A percentile compares a stretch with the other conserved stretches of the same genome.
These are phyloP conservation scores for Fusarium siculi DNA, from an alignment of 2,329 filamentous ascomycete species.

Conservation along the genomic window DNA sequence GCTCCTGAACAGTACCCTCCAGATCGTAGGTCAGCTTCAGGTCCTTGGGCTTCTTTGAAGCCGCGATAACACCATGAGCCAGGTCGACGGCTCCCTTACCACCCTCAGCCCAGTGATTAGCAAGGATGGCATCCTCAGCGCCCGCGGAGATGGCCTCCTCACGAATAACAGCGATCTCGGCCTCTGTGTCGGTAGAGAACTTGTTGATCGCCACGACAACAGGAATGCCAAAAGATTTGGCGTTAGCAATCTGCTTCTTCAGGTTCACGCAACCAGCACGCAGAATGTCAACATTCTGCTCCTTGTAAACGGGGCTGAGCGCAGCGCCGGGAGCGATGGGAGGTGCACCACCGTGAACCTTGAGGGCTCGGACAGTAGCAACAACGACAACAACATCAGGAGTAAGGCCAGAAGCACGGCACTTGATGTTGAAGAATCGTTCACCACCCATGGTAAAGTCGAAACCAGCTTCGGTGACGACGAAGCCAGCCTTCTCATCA, in stretches of 20 bases:
- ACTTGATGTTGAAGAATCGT: constrained; percentile 99
- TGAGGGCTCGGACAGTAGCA: constrained; percentile 92
- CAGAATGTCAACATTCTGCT: constrained; percentile 93
- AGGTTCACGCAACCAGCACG: constrained; percentile 93
- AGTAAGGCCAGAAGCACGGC: constrained; percentile 89
- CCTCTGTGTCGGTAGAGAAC: constrained; percentile 92
- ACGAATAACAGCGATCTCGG: constrained; percentile 87
- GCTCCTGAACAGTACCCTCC: constrained; percentile 82
- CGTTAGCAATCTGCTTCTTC: constrained; percentile 93
- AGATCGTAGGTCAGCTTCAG: constrained; percentile 89
- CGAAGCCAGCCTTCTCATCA: constrained; percentile 85
- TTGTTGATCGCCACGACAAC: constrained; percentile 98
- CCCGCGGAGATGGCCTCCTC: constrained; percentile 93
- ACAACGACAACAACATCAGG: constrained; percentile 96
- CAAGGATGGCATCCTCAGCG: constrained; percentile 90
- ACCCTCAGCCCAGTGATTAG: constrained; percentile 97
- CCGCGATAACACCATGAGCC: constrained; percentile 85
- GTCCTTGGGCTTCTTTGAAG: constrained; percentile 84
- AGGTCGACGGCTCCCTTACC: constrained; percentile 90
- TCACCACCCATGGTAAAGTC: constrained; percentile 99
- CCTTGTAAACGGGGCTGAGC: constrained; percentile 87
- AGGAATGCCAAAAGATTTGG: constrained; percentile 87
- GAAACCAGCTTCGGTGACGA: constrained; percentile 96
- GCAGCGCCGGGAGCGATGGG: constrained; percentile 88
- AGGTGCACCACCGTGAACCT: constrained; percentile 97